A percentile compares a stretch with the other conserved stretches of the same genome.
phyloP scores from a whole-genome alignment of 2,329 filamentous ascomycete genomes.

The Zasmidium cellare region DNA sequence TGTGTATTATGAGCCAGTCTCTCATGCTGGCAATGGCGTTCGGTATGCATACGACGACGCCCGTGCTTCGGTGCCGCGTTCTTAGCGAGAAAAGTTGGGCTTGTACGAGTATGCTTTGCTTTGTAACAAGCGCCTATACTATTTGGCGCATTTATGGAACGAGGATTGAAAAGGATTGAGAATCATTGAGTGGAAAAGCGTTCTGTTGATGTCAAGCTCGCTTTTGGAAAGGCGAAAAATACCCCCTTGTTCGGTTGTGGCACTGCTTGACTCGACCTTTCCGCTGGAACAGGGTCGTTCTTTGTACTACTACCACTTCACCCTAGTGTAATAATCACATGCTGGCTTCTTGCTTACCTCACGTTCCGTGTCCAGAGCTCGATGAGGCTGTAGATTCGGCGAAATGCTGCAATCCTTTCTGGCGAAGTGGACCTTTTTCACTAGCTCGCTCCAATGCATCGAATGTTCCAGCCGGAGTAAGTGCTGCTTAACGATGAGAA shows the following conservation, averaged over 20 bases:
- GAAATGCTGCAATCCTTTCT: neutral
- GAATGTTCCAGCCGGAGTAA: neutral
- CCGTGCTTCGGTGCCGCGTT: constrained; percentile 20
- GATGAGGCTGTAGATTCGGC: neutral
- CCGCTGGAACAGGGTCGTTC: neutral
- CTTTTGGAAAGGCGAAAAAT: no score
- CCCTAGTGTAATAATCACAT: neutral
- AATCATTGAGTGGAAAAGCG: neutral
- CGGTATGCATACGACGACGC: constrained; percentile 21
- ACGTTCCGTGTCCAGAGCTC: neutral
- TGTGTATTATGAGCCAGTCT: constrained; percentile 14
- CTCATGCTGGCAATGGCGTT: constrained; percentile 2
- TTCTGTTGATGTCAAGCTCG: no score
- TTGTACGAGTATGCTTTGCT: neutral
- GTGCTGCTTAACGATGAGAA: neutral
- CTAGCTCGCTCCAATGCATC: no score
- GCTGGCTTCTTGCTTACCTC: neutral
- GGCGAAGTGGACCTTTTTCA: no score
- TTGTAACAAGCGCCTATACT: no score
- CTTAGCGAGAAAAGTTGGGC: constrained; percentile 7
- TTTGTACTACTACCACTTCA: neutral
- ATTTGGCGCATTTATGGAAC: no score
- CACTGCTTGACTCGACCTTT: neutral
- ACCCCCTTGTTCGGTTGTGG: no score
- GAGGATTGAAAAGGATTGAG: neutral